These are phyloP conservation scores for Puccinia coronata DNA, from an alignment of 1,284 basidiomycete genomes.

Conservation along the genomic window DNA sequence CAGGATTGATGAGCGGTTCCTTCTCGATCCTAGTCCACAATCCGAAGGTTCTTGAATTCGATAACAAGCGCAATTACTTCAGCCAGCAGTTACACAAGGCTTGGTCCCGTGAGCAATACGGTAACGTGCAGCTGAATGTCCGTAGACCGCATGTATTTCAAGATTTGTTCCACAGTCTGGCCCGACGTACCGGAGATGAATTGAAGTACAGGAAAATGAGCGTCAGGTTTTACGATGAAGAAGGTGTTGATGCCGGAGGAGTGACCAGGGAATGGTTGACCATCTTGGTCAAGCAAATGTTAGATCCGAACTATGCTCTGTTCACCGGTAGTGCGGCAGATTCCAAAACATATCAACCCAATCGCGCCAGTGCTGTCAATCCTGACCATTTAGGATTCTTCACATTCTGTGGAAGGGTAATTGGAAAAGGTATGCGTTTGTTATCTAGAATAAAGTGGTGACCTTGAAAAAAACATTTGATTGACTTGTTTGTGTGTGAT, in stretches of 20 bases:
- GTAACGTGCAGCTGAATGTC: too few species aligned
- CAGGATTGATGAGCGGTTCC: too few species aligned
- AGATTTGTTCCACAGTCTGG: slow-evolving; percentile 90
- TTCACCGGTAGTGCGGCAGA: slow-evolving; percentile 98
- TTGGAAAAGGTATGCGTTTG: slow-evolving; percentile 64
- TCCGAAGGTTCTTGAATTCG: slow-evolving; percentile 95
- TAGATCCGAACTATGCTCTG: slow-evolving; percentile 97
- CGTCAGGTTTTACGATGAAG: slow-evolving; percentile 93
- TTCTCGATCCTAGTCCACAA: slow-evolving; percentile 96
- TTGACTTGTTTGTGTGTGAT: neutral
- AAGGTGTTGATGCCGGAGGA: slow-evolving; percentile 97
- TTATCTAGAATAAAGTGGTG: too few species aligned
- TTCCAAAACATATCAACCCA: slow-evolving; percentile 83
- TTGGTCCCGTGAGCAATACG: slow-evolving; percentile 71
- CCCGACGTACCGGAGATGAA: slow-evolving; percentile 87
- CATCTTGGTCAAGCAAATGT: slow-evolving; percentile 98
- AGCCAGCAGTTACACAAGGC: slow-evolving; percentile 94
- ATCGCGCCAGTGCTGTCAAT: slow-evolving; percentile 73
- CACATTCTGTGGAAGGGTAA: slow-evolving; percentile 96
- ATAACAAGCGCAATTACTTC: too few species aligned
- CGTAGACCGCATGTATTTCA: too few species aligned
- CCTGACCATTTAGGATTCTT: slow-evolving; percentile 95
- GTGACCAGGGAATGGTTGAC: slow-evolving; percentile 97
- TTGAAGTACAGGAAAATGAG: slow-evolving; percentile 98
- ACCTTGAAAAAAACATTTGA: neutral